Conservation (phyloP, 768 basidiomycete species). For the Tulasnella sp. region DNA sequence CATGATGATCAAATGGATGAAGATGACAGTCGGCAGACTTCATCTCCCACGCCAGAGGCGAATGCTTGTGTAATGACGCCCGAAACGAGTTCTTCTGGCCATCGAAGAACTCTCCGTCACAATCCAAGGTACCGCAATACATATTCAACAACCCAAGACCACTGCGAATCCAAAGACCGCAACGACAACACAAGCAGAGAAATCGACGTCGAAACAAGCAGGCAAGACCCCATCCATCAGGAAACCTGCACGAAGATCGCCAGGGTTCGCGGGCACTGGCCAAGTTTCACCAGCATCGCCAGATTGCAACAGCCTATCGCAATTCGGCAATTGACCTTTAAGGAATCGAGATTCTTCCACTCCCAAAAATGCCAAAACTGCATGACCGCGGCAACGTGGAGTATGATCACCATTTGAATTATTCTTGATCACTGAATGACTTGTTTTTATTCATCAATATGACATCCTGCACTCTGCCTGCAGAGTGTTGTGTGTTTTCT, state of each 20-base stretch:
- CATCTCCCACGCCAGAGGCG: no score
- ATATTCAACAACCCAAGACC: neutral
- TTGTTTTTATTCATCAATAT: no score
- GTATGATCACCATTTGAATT: no score
- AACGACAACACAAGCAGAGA: neutral
- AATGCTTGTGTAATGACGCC: no score
- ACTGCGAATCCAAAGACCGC: neutral
- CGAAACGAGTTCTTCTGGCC: neutral
- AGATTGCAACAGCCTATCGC: no score
- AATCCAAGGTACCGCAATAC: neutral
- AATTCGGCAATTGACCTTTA: no score
- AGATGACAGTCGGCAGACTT: neutral
- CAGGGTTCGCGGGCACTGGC: neutral
- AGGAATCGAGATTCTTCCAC: no score
- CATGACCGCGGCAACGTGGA: conserved; percentile 7
- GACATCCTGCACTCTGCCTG: no score
- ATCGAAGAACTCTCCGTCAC: neutral
- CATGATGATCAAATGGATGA: conserved; percentile 56
- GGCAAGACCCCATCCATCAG: conserved; percentile 4
- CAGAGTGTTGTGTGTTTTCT: no score
- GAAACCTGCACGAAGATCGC: neutral
- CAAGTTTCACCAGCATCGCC: no score
- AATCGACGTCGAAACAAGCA: neutral
- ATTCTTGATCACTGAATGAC: no score
- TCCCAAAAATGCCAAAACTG: neutral